Evolutionary conservation across 257 asterid genomes (phyloP).

Genomic region (Solanum phureja): DNA sequence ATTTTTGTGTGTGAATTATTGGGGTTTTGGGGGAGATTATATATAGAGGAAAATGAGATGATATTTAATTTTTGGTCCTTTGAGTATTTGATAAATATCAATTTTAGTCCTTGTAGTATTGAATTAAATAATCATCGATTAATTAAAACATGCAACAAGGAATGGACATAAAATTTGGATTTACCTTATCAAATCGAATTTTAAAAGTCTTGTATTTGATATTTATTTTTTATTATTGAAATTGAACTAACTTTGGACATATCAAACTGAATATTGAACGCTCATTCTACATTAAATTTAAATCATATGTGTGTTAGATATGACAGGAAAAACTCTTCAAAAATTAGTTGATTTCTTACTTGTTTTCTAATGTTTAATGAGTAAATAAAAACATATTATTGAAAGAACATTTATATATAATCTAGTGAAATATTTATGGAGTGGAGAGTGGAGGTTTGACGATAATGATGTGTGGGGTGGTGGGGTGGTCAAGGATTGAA

Average conservation of each 20-base stretch:
- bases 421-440: fast-evolving
- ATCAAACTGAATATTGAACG: not conserved
- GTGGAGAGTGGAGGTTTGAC: not conserved
- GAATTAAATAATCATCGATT: not conserved
- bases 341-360: no score
- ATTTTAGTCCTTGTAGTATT: not conserved
- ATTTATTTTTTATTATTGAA: not conserved
- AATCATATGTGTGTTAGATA: no score
- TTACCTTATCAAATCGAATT: fast-evolving
- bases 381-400: no score
- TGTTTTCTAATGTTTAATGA: no score
- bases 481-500: not conserved
- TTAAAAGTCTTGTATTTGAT: not conserved
- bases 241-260: fast-evolving
- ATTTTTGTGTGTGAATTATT: not conserved
- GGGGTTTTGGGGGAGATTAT: not conserved
- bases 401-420: not conserved
- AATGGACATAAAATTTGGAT: not conserved
- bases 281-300: not conserved
- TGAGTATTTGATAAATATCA: not conserved
- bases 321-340: no score
- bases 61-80: not conserved
- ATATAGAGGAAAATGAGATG: not conserved
- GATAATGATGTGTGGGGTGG: no score
- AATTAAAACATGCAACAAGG: no score